Evolutionary conservation across 2,329 filamentous ascomycete genomes (phyloP), one percentile per base, ranked within the genome.

Genomic region (Epichloe hybrida): DNA sequence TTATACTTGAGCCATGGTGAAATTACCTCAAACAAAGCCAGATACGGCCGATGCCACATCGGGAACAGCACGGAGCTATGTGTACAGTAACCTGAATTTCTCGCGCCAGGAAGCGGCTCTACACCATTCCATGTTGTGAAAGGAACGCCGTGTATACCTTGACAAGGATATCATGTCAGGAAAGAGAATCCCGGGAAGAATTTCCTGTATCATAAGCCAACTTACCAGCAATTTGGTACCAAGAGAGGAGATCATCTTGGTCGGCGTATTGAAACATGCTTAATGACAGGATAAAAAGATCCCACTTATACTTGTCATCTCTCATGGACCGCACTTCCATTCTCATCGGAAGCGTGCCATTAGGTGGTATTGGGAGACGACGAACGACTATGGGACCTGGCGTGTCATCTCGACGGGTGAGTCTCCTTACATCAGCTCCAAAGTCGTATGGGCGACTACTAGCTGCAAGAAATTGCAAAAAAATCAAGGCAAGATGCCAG

Each of bases 121-220:
- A 80, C 77, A 36, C 68, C 72, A 34, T 72, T 75, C 75, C 77
- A 81, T 12, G 73, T 63, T 39, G 68, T 57, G 55, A 76, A 78
- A 2, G 88, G 88, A 54, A 84, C 81, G 17, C 88, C 88, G 64
- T 95, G 88, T 57, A 95, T 87, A 15, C 84, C 86, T 88, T 88
- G 35, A 36, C 35, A 15, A 35, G 5, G 1, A 31, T 31, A 36
- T n/a, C 15, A 5, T 47, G 4, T 47, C 21, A 31, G 36, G 27
- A 21, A 39, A 38, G 23, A 47, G 5, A 20, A 17, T 2, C 20
- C n/a, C 7, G 5, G 17, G 53, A 49, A 39, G 12, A 41, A 37
- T 20, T 31, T 42, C 8, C 15, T 41, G 20, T 9, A 35, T 37
- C 20, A 4, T n/a, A 17, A 43, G 40, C 34, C 4, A 1, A 64